Evolutionary conservation across 805 yeast species (phyloP), one percentile per base, ranked within the genome.

Genomic region (Wickerhamiella qilinensis): DNA sequence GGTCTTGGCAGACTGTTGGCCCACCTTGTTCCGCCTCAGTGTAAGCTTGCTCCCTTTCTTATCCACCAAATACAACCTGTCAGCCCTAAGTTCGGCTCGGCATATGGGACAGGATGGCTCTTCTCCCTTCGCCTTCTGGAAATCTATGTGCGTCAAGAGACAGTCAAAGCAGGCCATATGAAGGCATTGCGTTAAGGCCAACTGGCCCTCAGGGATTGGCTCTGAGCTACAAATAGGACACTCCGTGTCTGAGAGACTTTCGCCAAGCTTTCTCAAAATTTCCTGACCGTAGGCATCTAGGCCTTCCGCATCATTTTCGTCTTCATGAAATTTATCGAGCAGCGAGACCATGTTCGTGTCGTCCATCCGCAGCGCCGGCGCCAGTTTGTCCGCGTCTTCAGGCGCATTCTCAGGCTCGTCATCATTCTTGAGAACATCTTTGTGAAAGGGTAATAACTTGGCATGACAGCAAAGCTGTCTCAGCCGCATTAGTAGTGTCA

Each of bases 391-490:
- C 30, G 17, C n/a, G 20, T 30, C 33, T 7, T 14, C 20, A 30
- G 33, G n/a, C 19, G n/a, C 33, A 30, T n/a, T 20, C 7, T 17
- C 20, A 4, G n/a, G 11, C 9, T n/a, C 33, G 15, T 30, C 20
- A 20, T 6, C 17, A 6, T 9, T 16, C 9, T 11, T 7, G 12
- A 6, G 4, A 6, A n/a, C 11, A 6, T 17, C 33, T 7, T 30
- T 30, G 20, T 30, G 33, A 11, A 15, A 30, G 6, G 68, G 67
- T 1, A 85, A 68, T 40, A 86, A 60, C 38, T 72, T 73, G 15
- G 78, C 67, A 54, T 88, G 95, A 51, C 94, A 84, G 54, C 96
- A 88, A 0, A 79, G 70, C 54, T 88, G 97, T 42, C 97, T 66
- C 29, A 88, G 63, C 40, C 97, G 64, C 45, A 88, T 57, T 38